These are phyloP conservation scores for Tremellales sp. DNA, from an alignment of 1,284 basidiomycete genomes.

Conservation along the genomic window DNA sequence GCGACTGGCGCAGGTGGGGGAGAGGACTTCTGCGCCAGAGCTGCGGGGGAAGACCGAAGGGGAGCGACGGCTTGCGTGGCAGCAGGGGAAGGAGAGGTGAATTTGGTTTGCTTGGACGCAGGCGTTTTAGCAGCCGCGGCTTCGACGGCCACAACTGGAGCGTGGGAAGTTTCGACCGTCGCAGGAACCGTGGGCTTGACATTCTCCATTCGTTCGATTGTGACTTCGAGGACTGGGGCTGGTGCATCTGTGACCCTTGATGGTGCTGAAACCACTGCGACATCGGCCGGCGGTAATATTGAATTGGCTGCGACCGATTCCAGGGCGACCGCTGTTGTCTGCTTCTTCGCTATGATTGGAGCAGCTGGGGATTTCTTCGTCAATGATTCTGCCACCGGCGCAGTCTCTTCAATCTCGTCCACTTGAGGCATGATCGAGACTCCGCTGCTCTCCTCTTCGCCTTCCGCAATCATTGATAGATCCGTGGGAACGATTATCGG, in stretches of 20 bases:
- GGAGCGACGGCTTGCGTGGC: conserved; percentile 3
- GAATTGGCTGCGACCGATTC: not conserved
- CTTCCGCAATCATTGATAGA: conserved; percentile 17
- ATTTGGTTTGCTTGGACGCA: no score
- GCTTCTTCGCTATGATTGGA: no score
- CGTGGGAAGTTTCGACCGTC: no score
- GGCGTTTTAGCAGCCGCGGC: not conserved
- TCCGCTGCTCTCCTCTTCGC: not conserved
- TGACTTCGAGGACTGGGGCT: no score
- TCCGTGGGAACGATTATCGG: conserved; percentile 3
- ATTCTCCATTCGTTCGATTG: no score
- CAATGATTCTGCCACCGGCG: not conserved
- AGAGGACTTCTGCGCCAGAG: conserved; percentile 2
- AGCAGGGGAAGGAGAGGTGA: conserved; percentile 7
- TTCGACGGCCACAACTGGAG: no score
- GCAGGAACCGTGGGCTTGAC: no score
- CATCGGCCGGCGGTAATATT: not conserved
- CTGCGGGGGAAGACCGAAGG: not conserved
- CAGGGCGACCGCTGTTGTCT: not conserved
- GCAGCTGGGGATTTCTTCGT: not conserved
- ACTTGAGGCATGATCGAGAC: not conserved
- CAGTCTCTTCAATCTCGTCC: not conserved
- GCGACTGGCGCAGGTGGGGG: conserved; percentile 13
- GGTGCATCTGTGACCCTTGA: no score
- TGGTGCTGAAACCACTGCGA: not conserved